Conservation (phyloP, 306 rosid genomes). For the Cucurbita maxima region DNA sequence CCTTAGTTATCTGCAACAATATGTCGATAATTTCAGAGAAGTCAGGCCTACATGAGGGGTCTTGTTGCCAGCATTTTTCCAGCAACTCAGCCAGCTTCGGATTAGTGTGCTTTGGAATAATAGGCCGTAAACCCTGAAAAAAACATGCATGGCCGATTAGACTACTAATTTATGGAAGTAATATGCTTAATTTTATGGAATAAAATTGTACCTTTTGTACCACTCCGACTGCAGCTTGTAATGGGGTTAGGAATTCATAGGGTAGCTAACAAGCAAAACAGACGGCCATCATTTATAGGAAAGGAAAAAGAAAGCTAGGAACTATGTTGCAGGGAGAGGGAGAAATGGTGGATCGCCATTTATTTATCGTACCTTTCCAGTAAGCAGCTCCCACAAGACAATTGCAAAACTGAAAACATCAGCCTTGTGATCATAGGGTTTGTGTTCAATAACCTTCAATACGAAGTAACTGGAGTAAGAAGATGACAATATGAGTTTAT, state of each 20-base stretch:
- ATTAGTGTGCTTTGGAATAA: conserved; percentile 70
- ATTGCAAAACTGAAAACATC: conserved; percentile 92
- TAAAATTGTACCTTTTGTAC: conserved; percentile 59
- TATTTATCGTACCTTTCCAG: conserved; percentile 66
- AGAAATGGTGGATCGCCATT: conserved; percentile 1
- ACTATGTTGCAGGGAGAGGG: no score
- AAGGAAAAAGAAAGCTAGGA: not conserved
- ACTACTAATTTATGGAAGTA: not conserved
- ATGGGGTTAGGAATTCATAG: conserved; percentile 75
- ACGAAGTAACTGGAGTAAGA: conserved; percentile 35
- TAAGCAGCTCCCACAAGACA: conserved; percentile 84
- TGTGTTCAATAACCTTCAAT: conserved; percentile 96
- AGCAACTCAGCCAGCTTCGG: conserved; percentile 68
- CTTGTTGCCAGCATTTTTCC: conserved; percentile 88
- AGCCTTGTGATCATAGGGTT: conserved; percentile 96
- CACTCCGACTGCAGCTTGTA: conserved; percentile 98
- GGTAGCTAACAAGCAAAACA: conserved; percentile 61
- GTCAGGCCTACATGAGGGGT: conserved; percentile 65
- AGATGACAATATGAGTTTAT: conserved; percentile 14
- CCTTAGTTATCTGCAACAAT: conserved; percentile 47
- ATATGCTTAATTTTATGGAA: not conserved
- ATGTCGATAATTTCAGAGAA: conserved; percentile 67
- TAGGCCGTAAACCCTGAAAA: conserved; percentile 69
- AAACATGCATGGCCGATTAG: not conserved
- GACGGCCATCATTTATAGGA: not conserved